Evolutionary conservation across 2,329 filamentous ascomycete species (phyloP), one percentile per base, ranked within the genome.

Genomic region (Apiospora rasikravindrae): DNA sequence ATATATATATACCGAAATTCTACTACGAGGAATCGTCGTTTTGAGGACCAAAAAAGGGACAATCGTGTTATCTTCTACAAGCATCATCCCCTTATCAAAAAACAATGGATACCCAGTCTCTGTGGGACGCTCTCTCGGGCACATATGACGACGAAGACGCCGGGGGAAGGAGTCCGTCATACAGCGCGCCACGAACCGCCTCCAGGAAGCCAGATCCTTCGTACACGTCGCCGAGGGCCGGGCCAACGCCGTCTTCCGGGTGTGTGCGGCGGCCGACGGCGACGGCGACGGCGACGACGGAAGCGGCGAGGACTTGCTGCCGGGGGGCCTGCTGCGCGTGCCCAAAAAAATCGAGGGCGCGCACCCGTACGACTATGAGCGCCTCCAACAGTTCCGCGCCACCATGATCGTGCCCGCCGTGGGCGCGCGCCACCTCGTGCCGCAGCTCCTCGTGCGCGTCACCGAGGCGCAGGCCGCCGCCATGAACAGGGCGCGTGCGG

Each of bases 241-340:
- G 33, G 93, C 94, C 70, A 96, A 96, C 80, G 88, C 92, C 69
- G 91, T 95, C 74, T 95, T 93, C 78, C 87, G 87, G 75, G 86
- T 93, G 71, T 70, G 73, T 79, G 49, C 74, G 80, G 77, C 73
- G 79, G 77, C 76, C 45, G 68, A 14, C 40, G 40, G 40, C 40
- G 40, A 14, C 40, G 40, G 13, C 40, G 40, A 42, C 10, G 40
- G 40, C 40, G 40, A 42, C 10, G 40, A 42, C 10, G 40, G 33
- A 7, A 37, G 5, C 33, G 33, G 68, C 77, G 84, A 53, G 77
- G 84, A 70, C 80, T 83, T 71, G 64, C 76, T 79, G 71, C 74
- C 72, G 82, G 87, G 84, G 24, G 87, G 88, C 73, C 80, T 92
- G 19, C 85, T 93, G 40, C 89, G 91, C 24, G 83, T 92, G 22